A percentile compares a stretch with the other conserved stretches of the same genome.
Evolutionary conservation across 805 yeast species (phyloP).

Genomic region (Metschnikowia picachoensis): DNA sequence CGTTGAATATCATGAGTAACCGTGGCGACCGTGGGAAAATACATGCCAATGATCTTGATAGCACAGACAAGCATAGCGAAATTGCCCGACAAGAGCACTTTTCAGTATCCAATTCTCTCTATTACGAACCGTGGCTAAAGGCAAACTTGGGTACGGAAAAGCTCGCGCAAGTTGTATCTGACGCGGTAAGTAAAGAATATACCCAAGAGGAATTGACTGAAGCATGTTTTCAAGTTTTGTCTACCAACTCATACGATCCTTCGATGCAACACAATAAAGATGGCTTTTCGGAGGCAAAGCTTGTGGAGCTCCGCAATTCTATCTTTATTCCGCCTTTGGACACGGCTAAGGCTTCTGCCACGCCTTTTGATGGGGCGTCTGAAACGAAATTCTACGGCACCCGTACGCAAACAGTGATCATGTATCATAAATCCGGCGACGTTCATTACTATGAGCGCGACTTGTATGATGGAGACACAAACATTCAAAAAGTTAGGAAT

Average conservation of each 20-base stretch:
- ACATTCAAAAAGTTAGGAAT: conserved; percentile 6
- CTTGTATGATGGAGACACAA: conserved; percentile 33
- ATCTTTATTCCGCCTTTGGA: conserved; percentile 71
- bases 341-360: conserved; percentile 14
- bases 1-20: conserved; percentile 47
- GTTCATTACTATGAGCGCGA: conserved; percentile 62
- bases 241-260: conserved; percentile 37
- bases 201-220: conserved; percentile 43
- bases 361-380: background rate
- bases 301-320: conserved; percentile 46
- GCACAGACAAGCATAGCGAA: conserved; percentile 15
- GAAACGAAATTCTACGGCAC: conserved; percentile 64
- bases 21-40: conserved; percentile 41
- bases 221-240: conserved; percentile 52
- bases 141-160: conserved; percentile 46
- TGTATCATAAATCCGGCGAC: conserved; percentile 49
- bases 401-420: conserved; percentile 75
- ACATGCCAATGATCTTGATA: conserved; percentile 15
- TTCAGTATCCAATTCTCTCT: conserved; percentile 68
- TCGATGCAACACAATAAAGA: conserved; percentile 19
- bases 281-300: conserved; percentile 21
- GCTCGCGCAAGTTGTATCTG: conserved; percentile 21
- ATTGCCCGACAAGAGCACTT: conserved; percentile 34
- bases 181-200: conserved; percentile 14
- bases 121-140: conserved; percentile 72